phyloP scores from a whole-genome alignment of 345 rosid genomes.

The Cardamine occulta region DNA sequence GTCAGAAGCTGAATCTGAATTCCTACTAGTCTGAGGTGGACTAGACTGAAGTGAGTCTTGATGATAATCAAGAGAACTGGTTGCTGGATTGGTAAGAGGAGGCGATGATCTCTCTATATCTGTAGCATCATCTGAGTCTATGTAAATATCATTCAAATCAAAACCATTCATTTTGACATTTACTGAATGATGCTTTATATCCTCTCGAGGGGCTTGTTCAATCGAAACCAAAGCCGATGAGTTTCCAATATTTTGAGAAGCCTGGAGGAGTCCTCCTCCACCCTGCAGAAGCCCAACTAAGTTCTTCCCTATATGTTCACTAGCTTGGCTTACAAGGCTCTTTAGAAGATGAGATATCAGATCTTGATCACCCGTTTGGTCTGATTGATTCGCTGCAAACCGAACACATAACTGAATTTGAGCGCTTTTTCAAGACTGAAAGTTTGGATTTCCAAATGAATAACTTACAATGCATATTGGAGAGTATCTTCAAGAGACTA shows the following conservation, averaged over 20 bases:
- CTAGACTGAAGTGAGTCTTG: constrained; percentile 80
- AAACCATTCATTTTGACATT: constrained; percentile 72
- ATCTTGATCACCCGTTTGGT: constrained; percentile 70
- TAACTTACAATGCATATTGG: constrained; percentile 88
- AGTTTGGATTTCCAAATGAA: background rate
- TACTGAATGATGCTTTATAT: constrained; percentile 50
- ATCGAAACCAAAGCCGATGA: constrained; percentile 53
- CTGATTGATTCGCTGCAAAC: constrained; percentile 73
- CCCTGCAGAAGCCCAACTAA: constrained; percentile 57
- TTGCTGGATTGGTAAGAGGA: constrained; percentile 57
- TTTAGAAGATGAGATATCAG: constrained; percentile 73
- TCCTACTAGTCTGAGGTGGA: constrained; percentile 92
- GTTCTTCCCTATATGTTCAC: constrained; percentile 64
- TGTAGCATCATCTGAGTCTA: constrained; percentile 82
- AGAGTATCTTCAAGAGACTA: constrained; percentile 82
- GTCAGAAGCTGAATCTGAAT: constrained; percentile 93
- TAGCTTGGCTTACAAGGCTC: constrained; percentile 66
- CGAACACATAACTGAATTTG: background rate
- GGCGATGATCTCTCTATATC: constrained; percentile 73
- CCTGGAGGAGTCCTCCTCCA: constrained; percentile 61
- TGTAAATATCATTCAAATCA: constrained; percentile 82
- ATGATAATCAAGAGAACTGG: constrained; percentile 70
- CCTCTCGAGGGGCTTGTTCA: constrained; percentile 50
- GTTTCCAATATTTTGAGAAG: constrained; percentile 52
- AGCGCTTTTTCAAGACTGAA: background rate